phyloP scores from a whole-genome alignment of 805 yeast species.

The Candida tammaniensis region DNA sequence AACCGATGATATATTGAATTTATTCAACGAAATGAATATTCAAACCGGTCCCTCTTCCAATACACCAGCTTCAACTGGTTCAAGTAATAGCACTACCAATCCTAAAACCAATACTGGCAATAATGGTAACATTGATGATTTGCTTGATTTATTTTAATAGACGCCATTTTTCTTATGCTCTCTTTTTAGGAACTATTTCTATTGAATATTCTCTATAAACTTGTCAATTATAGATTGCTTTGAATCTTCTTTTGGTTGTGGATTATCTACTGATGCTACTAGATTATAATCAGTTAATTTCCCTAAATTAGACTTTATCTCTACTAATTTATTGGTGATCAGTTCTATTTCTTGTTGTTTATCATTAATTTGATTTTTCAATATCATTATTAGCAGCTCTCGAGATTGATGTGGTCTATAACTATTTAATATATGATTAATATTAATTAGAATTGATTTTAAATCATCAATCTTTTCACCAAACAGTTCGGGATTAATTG shows the following conservation, averaged over 20 bases:
- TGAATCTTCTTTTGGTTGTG: background rate
- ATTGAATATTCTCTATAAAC: no score
- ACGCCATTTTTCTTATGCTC: background rate
- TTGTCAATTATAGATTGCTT: background rate
- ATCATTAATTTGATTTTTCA: constrained; percentile 67
- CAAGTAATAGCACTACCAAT: constrained; percentile 2
- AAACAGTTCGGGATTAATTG: constrained; percentile 65
- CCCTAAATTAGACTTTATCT: constrained; percentile 36
- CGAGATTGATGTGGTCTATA: constrained; percentile 95
- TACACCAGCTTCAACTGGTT: constrained; percentile 6
- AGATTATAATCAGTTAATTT: constrained; percentile 5
- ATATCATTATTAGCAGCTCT: constrained; percentile 75
- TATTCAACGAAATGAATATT: constrained; percentile 31
- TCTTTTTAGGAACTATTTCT: no score
- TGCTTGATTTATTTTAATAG: constrained; percentile 34
- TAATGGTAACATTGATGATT: constrained; percentile 27
- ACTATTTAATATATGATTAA: constrained; percentile 87
- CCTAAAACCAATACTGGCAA: constrained; percentile 1
- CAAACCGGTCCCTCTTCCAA: constrained; percentile 8
- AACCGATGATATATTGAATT: constrained; percentile 44
- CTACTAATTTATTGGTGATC: constrained; percentile 40
- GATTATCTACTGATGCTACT: background rate
- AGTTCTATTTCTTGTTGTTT: constrained; percentile 52
- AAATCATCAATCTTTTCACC: constrained; percentile 70
- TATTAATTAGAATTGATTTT: constrained; percentile 75